phyloP scores from a whole-genome alignment of 2,329 filamentous ascomycete genomes.

The Remersonia thermophila region DNA sequence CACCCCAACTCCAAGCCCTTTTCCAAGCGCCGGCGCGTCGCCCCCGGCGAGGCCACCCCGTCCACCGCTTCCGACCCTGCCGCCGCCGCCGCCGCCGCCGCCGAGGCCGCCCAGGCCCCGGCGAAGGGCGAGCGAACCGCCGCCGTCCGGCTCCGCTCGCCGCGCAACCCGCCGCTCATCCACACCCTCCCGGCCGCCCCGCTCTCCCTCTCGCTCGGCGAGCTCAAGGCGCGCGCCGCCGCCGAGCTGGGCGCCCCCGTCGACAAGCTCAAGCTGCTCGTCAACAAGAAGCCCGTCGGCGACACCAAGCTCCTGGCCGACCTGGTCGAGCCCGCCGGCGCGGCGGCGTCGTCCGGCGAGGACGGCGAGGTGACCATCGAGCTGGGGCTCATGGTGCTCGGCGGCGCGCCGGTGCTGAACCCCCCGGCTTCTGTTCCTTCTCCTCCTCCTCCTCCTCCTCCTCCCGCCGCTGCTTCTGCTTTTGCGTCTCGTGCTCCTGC shows the following conservation, averaged over 20 bases:
- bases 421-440: no score
- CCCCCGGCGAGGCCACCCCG: neutral
- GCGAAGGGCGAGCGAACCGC: neutral
- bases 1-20: conserved; percentile 9
- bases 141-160: conserved; percentile 25
- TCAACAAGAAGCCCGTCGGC: conserved; percentile 72
- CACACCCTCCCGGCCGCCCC: conserved; percentile 54
- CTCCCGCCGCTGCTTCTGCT: no score
- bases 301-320: conserved; percentile 72
- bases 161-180: conserved; percentile 58
- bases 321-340: no score
- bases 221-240: conserved; percentile 62
- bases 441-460: no score
- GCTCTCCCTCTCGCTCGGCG: conserved; percentile 57
- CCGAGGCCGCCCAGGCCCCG: neutral
- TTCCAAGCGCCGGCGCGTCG: conserved; percentile 5
- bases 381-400: conserved; percentile 80
- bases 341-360: no score
- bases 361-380: conserved; percentile 44
- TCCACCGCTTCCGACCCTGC: neutral
- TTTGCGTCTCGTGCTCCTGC: no score
- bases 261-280: conserved; percentile 77
- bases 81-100: no score
- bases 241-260: conserved; percentile 48
- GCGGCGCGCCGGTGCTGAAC: conserved; percentile 39